A percentile compares a stretch with the other conserved stretches of the same genome.
These are phyloP conservation scores for Pseudopyrenochaeta lycopersici DNA, from an alignment of 2,329 filamentous ascomycete species.

Conservation along the genomic window DNA sequence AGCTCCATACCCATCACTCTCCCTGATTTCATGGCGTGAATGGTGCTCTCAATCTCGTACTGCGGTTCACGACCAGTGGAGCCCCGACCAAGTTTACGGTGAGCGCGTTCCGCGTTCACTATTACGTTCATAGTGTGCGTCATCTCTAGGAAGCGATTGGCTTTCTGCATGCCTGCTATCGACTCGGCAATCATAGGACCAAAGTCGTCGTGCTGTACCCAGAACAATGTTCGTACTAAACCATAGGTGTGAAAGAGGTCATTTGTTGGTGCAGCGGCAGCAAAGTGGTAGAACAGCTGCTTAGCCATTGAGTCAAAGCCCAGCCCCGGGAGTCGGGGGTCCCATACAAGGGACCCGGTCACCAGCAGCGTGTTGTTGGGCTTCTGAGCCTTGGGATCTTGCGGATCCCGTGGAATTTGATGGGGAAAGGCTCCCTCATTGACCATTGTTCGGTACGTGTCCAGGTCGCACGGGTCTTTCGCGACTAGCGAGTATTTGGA, in stretches of 20 bases:
- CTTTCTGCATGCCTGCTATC: conserved; percentile 64
- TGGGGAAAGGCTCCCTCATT: conserved; percentile 61
- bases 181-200: conserved; percentile 66
- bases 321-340: conserved; percentile 55
- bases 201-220: conserved; percentile 71
- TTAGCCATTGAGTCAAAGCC: conserved; percentile 65
- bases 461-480: conserved; percentile 29
- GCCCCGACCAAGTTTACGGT: conserved; percentile 20
- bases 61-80: conserved; percentile 35
- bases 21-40: conserved; percentile 31
- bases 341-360: conserved; percentile 48
- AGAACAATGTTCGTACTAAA: conserved; percentile 79
- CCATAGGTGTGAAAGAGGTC: conserved; percentile 78
- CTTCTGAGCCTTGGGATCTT: conserved; percentile 54
- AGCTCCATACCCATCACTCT: conserved; percentile 31
- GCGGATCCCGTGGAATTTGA: conserved; percentile 57
- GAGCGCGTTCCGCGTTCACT: conserved; percentile 20
- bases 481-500: conserved; percentile 59
- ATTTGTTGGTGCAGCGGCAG: conserved; percentile 66
- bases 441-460: conserved; percentile 62
- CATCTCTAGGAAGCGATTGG: conserved; percentile 68
- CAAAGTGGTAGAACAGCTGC: conserved; percentile 69
- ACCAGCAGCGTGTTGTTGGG: conserved; percentile 77
- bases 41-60: conserved; percentile 39
- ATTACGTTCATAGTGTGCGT: conserved; percentile 63